Percentiles rank a stretch among this genome's conserved stretches.
Conservation (phyloP, 2,329 filamentous ascomycete species). For the Coleophoma crateriformis region DNA sequence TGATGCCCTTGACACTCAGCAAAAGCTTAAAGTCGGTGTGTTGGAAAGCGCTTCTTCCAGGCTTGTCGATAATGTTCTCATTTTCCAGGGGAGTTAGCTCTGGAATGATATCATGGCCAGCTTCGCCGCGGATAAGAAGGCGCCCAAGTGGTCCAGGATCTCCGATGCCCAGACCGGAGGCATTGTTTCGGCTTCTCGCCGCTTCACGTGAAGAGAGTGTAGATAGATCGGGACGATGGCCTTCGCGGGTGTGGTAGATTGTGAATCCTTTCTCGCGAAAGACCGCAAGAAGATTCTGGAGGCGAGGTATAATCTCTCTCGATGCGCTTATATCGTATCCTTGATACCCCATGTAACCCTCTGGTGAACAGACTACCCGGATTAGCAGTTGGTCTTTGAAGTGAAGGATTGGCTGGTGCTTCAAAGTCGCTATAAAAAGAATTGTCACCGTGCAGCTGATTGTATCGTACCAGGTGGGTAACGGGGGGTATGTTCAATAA, state of each 20-base stretch:
- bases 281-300: conserved; percentile 32
- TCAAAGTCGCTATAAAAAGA: too few relatives aligned
- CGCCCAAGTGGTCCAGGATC: conserved; percentile 49
- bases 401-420: too few relatives aligned
- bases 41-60: conserved; percentile 27
- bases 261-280: conserved; percentile 35
- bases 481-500: too few relatives aligned
- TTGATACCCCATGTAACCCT: conserved; percentile 43
- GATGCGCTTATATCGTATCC: conserved; percentile 35
- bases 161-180: conserved; percentile 41
- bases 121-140: conserved; percentile 51
- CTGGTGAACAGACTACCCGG: conserved; percentile 32
- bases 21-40: conserved; percentile 32
- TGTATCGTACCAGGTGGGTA: too few relatives aligned
- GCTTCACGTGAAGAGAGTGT: conserved; percentile 49
- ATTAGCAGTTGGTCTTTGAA: too few relatives aligned
- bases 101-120: conserved; percentile 49
- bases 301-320: conserved; percentile 36
- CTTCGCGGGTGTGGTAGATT: conserved; percentile 45
- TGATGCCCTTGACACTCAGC: conserved; percentile 24
- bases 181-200: conserved; percentile 46
- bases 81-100: conserved; percentile 25
- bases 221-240: conserved; percentile 47
- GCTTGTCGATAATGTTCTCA: conserved; percentile 29
- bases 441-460: too few relatives aligned